Conservation (phyloP, 176 grass and related monocot genomes). For the Tuctoria greenei region DNA sequence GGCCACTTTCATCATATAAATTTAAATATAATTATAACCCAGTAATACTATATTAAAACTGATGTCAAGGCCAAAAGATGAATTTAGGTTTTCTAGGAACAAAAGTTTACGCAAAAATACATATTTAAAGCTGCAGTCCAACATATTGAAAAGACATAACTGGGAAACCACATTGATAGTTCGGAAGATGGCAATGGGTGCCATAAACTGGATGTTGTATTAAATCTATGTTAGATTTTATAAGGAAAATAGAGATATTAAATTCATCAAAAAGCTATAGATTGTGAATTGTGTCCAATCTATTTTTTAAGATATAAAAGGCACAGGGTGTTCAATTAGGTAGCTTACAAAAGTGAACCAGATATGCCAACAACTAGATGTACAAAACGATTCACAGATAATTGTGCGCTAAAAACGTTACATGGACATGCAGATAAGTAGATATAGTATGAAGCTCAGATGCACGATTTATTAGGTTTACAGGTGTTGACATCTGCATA, state of each 20-base stretch:
- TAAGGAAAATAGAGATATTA: background rate
- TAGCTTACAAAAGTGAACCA: conserved; percentile 19
- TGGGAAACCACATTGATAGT: background rate
- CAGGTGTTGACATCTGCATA: conserved; percentile 21
- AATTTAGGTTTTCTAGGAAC: background rate
- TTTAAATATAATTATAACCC: background rate
- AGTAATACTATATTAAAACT: background rate
- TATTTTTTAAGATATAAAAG: background rate
- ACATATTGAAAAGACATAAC: conserved; percentile 5
- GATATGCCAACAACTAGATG: background rate
- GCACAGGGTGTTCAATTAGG: background rate
- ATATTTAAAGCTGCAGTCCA: background rate
- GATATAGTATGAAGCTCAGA: background rate
- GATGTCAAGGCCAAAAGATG: background rate
- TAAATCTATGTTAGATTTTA: background rate
- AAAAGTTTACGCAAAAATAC: background rate
- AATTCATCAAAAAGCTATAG: background rate
- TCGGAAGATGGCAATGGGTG: too few species aligned
- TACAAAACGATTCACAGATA: background rate
- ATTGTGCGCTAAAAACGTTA: background rate
- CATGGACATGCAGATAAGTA: conserved; percentile 8
- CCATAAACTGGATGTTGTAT: background rate
- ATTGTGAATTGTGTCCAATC: background rate
- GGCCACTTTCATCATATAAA: background rate
- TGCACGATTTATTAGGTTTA: conserved; percentile 10